Conservation (phyloP, 2,329 filamentous ascomycete genomes). For the Tricladium varicosporioides region DNA sequence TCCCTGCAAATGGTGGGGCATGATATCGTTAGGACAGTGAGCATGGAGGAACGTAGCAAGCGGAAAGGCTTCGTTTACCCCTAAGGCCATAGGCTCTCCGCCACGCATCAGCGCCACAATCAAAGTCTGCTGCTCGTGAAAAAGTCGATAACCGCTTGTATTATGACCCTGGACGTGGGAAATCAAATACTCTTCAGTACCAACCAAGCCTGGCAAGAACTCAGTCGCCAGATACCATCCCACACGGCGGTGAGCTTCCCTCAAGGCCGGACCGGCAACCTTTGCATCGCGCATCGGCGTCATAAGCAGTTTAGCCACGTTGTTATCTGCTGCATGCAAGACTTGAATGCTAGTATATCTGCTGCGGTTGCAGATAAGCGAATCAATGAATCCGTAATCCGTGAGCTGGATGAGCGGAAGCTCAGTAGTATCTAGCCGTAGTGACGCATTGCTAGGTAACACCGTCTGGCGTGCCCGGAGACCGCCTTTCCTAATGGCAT, state of each 20-base stretch:
- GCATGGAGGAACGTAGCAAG: conserved; percentile 51
- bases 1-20: conserved; percentile 39
- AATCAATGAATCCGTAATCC: conserved; percentile 18
- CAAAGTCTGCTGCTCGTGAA: conserved; percentile 45
- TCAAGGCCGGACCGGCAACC: conserved; percentile 44
- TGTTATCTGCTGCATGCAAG: conserved; percentile 44
- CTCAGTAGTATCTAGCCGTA: conserved; percentile 41
- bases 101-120: conserved; percentile 63
- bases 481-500: conserved; percentile 40
- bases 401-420: conserved; percentile 41
- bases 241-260: conserved; percentile 46
- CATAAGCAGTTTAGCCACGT: conserved; percentile 48
- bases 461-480: conserved; percentile 47
- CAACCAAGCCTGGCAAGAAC: conserved; percentile 46
- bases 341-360: conserved; percentile 26
- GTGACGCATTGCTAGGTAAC: conserved; percentile 39
- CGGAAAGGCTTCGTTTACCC: conserved; percentile 53
- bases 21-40: conserved; percentile 40
- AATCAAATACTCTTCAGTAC: conserved; percentile 48
- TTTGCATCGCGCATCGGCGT: conserved; percentile 51
- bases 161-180: conserved; percentile 49
- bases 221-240: conserved; percentile 54
- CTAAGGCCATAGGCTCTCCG: conserved; percentile 60
- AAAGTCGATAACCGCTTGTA: conserved; percentile 45
- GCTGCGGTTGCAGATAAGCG: conserved; percentile 16